These are phyloP conservation scores for Pythium periplocum DNA, from an alignment of 352 stramenopile species.

Conservation along the genomic window DNA sequence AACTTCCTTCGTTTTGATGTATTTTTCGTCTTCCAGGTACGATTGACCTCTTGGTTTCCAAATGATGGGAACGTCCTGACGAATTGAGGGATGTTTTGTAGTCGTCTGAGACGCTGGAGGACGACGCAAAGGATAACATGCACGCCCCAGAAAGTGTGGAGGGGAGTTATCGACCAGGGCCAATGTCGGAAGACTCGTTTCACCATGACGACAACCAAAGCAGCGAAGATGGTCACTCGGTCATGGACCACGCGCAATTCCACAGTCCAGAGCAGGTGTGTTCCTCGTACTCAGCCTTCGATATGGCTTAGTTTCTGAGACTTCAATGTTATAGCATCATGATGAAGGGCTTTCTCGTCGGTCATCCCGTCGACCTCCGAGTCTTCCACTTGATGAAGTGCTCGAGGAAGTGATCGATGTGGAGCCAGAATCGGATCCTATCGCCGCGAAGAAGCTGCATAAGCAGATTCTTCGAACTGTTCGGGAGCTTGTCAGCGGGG, in stretches of 20 bases:
- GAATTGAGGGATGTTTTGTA: background rate
- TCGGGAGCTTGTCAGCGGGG: slow-evolving; percentile 45
- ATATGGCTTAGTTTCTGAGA: background rate
- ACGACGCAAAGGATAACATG: background rate
- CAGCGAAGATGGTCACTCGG: background rate
- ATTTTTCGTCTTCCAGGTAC: slow-evolving; percentile 66
- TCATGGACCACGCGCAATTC: background rate
- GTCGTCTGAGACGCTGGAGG: background rate
- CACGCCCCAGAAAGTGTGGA: background rate
- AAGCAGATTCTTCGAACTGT: slow-evolving; percentile 67
- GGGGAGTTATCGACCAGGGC: too few relatives aligned
- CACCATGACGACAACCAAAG: background rate
- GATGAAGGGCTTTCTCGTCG: background rate
- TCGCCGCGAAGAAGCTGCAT: slow-evolving; percentile 63
- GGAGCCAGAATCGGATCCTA: slow-evolving; percentile 43
- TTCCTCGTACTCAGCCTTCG: background rate
- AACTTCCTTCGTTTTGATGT: slow-evolving; percentile 58
- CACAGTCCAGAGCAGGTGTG: background rate
- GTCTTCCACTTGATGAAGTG: slow-evolving; percentile 36
- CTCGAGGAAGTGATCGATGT: slow-evolving; percentile 50
- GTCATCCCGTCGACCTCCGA: background rate
- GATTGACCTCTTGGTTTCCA: slow-evolving; percentile 1
- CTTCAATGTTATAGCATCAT: background rate
- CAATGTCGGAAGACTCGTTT: too few relatives aligned
- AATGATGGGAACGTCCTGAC: background rate